phyloP scores from a whole-genome alignment of 2,329 filamentous ascomycete genomes.

The Whalleya microplaca region DNA sequence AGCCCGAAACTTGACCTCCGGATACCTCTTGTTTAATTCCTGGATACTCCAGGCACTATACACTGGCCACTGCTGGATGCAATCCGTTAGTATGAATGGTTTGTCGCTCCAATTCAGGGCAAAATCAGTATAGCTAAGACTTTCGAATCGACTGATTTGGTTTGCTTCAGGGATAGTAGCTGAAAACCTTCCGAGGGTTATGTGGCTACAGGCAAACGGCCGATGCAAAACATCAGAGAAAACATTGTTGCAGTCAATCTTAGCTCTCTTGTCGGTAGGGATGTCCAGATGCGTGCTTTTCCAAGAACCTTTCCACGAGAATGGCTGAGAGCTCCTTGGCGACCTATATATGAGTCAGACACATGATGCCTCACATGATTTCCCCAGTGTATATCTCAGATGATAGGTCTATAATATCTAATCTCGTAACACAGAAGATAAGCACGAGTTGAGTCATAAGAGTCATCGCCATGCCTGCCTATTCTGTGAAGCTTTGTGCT shows the following conservation, averaged over 20 bases:
- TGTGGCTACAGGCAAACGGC: constrained; percentile 86
- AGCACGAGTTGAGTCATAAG: constrained; percentile 2
- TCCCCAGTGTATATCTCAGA: neutral
- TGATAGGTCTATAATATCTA: neutral
- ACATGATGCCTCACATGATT: neutral
- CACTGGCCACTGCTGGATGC: constrained; percentile 81
- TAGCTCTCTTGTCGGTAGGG: constrained; percentile 51
- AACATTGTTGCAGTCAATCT: constrained; percentile 73
- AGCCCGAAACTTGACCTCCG: constrained; percentile 74
- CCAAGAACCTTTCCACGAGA: constrained; percentile 83
- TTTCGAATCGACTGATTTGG: constrained; percentile 69
- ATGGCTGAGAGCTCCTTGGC: constrained; percentile 41
- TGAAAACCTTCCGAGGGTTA: constrained; percentile 67
- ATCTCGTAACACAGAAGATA: neutral
- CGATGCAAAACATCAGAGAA: constrained; percentile 91
- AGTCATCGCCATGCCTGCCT: neutral
- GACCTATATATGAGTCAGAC: constrained; percentile 33
- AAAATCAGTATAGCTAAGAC: constrained; percentile 75
- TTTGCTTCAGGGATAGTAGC: constrained; percentile 74
- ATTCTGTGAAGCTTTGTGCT: neutral
- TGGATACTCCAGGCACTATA: constrained; percentile 75
- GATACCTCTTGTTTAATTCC: constrained; percentile 66
- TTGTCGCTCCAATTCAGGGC: constrained; percentile 73
- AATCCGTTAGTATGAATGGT: constrained; percentile 85
- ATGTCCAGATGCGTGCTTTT: constrained; percentile 74